These are phyloP conservation scores for Fusarium clavum DNA, from an alignment of 2,329 filamentous ascomycete species.

Conservation along the genomic window DNA sequence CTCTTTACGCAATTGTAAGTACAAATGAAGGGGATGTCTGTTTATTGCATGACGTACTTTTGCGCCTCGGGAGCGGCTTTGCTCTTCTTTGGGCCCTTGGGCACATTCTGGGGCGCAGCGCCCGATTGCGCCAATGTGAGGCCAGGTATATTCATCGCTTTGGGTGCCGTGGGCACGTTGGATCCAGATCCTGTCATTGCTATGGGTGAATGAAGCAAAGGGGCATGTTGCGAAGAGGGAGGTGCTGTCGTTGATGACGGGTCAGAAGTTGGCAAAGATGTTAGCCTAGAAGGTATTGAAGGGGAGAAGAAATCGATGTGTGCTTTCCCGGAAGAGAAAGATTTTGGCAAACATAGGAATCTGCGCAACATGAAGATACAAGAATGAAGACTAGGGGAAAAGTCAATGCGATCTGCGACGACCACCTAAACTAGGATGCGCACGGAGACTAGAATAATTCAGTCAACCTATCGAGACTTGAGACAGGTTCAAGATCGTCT, in stretches of 20 bases:
- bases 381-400: too few species aligned
- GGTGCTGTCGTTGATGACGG: neutral
- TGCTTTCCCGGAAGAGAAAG: conserved; percentile 3
- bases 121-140: conserved; percentile 28
- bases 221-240: conserved; percentile 23
- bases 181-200: conserved; percentile 27
- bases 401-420: too few species aligned
- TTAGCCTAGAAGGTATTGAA: neutral
- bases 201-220: conserved; percentile 5
- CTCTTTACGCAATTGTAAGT: conserved; percentile 13
- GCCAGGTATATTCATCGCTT: conserved; percentile 29
- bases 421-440: too few species aligned
- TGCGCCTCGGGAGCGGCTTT: neutral
- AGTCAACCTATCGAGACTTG: too few species aligned
- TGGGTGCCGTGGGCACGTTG: neutral
- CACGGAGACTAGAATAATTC: too few species aligned
- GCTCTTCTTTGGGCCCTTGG: neutral
- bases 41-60: neutral
- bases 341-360: neutral
- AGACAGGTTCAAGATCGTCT: too few species aligned
- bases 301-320: neutral
- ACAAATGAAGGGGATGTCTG: neutral
- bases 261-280: neutral
- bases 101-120: neutral
- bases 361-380: conserved; percentile 20